phyloP scores from a whole-genome alignment of 768 basidiomycete species.

The Russula ochroleuca region DNA sequence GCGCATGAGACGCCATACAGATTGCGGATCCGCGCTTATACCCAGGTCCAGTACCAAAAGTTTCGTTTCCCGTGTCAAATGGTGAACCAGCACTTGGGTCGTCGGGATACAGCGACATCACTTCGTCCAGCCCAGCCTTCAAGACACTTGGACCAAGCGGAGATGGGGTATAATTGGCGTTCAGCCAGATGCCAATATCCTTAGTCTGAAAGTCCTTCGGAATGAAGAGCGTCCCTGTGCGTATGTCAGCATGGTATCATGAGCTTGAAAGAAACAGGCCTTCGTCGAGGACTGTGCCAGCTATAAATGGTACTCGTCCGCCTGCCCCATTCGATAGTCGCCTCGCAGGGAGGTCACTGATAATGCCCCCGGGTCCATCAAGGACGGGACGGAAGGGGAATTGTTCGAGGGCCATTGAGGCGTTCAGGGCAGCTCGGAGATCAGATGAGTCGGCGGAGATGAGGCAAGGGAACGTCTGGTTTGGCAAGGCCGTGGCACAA shows the following conservation, averaged over 20 bases:
- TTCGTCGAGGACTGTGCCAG: constrained; percentile 45
- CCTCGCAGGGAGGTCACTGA: constrained; percentile 40
- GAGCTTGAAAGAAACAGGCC: constrained; percentile 31
- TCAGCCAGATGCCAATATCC: constrained; percentile 8
- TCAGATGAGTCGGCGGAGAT: constrained; percentile 26
- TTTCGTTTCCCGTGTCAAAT: constrained; percentile 43
- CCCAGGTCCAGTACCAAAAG: constrained; percentile 41
- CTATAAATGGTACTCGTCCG: constrained; percentile 42
- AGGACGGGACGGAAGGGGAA: constrained; percentile 40
- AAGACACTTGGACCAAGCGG: constrained; percentile 16
- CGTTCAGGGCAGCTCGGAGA: constrained; percentile 21
- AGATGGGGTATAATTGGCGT: constrained; percentile 23
- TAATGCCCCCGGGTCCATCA: constrained; percentile 41
- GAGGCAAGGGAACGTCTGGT: constrained; percentile 38
- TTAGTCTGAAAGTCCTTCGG: constrained; percentile 26
- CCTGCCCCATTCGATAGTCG: constrained; percentile 35
- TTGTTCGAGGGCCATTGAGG: constrained; percentile 31
- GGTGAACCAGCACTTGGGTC: constrained; percentile 43
- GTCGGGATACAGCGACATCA: constrained; percentile 42
- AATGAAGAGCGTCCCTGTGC: constrained; percentile 39
- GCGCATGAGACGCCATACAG: constrained; percentile 15
- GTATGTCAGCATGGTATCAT: neutral
- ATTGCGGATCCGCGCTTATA: constrained; percentile 41
- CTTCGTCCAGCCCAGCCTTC: constrained; percentile 28
- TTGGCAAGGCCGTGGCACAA: constrained; percentile 32